A percentile compares a stretch with the other conserved stretches of the same genome.
Evolutionary conservation across 1,284 basidiomycete species (phyloP).

Genomic region (Pascua sp.): DNA sequence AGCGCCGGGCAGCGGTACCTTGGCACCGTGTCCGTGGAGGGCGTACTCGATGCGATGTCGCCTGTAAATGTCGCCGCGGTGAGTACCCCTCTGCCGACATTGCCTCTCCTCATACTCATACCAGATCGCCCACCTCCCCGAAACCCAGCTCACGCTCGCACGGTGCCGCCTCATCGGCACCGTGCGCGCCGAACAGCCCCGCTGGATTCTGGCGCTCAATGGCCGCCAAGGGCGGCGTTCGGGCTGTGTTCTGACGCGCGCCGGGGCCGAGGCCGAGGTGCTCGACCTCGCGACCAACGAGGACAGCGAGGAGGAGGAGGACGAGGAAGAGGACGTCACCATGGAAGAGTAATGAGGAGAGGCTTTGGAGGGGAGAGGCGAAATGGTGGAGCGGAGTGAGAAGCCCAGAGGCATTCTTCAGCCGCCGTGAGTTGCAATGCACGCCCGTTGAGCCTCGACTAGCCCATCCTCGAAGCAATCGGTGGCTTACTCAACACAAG

Average conservation of each 20-base stretch:
- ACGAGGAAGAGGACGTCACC: conserved; percentile 17
- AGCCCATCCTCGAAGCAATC: too few species aligned
- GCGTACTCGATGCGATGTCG: not conserved
- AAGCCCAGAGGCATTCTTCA: too few species aligned
- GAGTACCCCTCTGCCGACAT: not conserved
- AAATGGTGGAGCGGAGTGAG: too few species aligned
- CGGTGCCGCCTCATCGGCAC: conserved; percentile 18
- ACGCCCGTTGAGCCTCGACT: too few species aligned
- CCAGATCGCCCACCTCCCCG: not conserved
- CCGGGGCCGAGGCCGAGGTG: conserved; percentile 30
- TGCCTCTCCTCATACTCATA: not conserved
- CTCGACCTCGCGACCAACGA: conserved; percentile 41
- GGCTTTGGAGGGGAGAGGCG: not conserved
- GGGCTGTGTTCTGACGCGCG: conserved; percentile 30
- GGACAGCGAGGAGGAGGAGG: conserved; percentile 31
- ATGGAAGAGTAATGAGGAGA: conserved; percentile 1
- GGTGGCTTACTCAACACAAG: too few species aligned
- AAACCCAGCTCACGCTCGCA: conserved; percentile 1
- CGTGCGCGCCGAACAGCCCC: not conserved
- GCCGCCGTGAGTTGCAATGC: too few species aligned
- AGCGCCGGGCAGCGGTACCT: conserved; percentile 18
- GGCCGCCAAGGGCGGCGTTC: conserved; percentile 32
- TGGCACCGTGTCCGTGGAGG: conserved; percentile 10
- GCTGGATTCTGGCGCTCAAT: conserved; percentile 33
- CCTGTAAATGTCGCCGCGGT: not conserved